phyloP scores from a whole-genome alignment of 1,139 yeast species.

The Kodamaea derodonti region DNA sequence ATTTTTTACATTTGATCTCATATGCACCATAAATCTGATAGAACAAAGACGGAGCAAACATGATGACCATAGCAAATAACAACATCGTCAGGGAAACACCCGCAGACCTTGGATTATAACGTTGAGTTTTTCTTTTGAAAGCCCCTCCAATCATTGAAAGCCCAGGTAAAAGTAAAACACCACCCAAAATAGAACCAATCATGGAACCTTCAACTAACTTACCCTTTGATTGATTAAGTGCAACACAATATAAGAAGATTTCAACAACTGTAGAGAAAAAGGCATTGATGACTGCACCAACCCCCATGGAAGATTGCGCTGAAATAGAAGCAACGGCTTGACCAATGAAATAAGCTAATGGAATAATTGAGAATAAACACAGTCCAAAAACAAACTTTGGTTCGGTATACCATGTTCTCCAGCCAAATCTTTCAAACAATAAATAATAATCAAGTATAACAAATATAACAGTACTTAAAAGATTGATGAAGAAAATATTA shows the following conservation, averaged over 20 bases:
- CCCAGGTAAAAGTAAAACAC: constrained; percentile 87
- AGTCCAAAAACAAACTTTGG: constrained; percentile 64
- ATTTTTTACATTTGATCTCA: constrained; percentile 65
- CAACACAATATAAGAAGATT: constrained; percentile 87
- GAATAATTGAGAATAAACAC: constrained; percentile 81
- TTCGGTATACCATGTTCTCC: constrained; percentile 53
- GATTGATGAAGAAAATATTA: constrained; percentile 84
- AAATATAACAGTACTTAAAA: constrained; percentile 73
- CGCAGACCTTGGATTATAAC: constrained; percentile 94
- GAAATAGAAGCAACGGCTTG: constrained; percentile 98
- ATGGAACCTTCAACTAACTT: constrained; percentile 94
- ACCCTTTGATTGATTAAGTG: constrained; percentile 81
- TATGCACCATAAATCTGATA: constrained; percentile 90
- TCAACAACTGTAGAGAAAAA: constrained; percentile 96
- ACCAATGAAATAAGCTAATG: constrained; percentile 94
- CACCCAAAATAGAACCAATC: constrained; percentile 92
- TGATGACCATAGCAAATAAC: constrained; percentile 82
- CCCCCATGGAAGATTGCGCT: constrained; percentile 99
- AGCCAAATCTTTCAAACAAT: constrained; percentile 48
- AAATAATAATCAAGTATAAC: constrained; percentile 78
- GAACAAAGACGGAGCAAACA: constrained; percentile 90
- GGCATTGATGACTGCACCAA: constrained; percentile 97
- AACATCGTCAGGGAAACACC: constrained; percentile 97
- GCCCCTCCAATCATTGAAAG: constrained; percentile 98
- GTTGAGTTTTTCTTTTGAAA: constrained; percentile 80